A percentile compares a stretch with the other conserved stretches of the same genome.
phyloP scores from a whole-genome alignment of 257 asterid species.

The Striga asiatica region DNA sequence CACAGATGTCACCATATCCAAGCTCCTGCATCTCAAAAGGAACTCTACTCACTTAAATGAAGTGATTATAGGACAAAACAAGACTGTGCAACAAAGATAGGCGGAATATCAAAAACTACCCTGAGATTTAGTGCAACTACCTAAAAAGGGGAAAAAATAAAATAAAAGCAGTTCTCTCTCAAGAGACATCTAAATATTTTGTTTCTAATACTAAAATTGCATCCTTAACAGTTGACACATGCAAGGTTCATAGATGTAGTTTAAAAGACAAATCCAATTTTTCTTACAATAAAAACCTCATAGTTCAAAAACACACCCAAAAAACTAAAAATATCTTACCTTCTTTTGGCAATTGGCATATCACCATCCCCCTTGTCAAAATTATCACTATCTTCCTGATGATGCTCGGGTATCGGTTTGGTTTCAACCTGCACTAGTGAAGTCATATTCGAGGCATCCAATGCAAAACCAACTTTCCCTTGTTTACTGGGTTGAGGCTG shows the following conservation, averaged over 20 bases:
- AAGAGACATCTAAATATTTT: no score
- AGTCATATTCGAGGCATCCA: conserved; percentile 15
- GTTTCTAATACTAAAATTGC: no score
- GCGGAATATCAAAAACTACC: neutral
- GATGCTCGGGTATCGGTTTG: neutral
- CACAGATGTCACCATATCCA: conserved; percentile 23
- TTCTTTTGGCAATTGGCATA: conserved; percentile 64
- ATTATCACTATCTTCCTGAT: conserved; percentile 11
- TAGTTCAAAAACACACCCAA: no score
- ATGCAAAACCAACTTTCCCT: conserved; percentile 27
- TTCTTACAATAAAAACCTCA: neutral
- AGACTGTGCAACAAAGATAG: neutral
- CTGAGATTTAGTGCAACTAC: neutral
- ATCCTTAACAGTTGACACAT: no score
- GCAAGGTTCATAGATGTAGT: no score
- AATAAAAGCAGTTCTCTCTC: no score
- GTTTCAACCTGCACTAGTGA: conserved; percentile 19
- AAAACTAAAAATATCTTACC: conserved; percentile 20
- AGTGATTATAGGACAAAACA: neutral
- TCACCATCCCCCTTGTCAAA: conserved; percentile 34
- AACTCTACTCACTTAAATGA: neutral
- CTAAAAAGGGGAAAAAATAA: no score
- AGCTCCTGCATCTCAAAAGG: conserved; percentile 43
- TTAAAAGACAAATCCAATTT: no score
- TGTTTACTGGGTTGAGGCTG: conserved; percentile 43